Percentiles rank a stretch among this genome's conserved stretches.
phyloP scores from a whole-genome alignment of 140 eudicot species.

The Erigeron philadelphicus region DNA sequence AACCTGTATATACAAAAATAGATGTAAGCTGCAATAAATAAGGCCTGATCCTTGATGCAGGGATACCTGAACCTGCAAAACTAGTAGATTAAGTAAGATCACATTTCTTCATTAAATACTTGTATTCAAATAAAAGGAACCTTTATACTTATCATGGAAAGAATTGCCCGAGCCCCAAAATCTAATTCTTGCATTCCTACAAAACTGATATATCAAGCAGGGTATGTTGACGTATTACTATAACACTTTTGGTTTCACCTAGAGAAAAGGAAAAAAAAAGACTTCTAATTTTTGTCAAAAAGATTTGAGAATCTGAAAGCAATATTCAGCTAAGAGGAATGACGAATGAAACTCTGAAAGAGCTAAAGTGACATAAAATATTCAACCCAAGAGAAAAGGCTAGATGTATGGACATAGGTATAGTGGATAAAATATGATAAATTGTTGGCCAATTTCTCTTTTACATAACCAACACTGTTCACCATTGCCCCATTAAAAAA shows the following conservation, averaged over 20 bases:
- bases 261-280: not conserved
- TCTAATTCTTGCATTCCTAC: constrained; percentile 2
- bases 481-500: not conserved
- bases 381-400: not conserved
- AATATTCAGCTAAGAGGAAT: not conserved
- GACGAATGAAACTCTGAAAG: not conserved
- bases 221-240: not conserved
- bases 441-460: not conserved
- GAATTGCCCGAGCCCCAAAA: constrained; percentile 13
- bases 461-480: not conserved
- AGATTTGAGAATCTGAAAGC: not conserved
- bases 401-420: not conserved
- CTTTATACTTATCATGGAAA: constrained; percentile 6
- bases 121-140: constrained; percentile 13
- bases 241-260: not conserved
- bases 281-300: not conserved
- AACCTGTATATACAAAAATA: constrained; percentile 74
- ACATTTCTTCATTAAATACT: constrained; percentile 10
- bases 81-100: constrained; percentile 51
- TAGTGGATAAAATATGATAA: not conserved
- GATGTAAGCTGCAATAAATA: constrained; percentile 44
- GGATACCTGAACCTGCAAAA: constrained; percentile 81
- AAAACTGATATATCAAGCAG: not conserved
- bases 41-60: constrained; percentile 40
- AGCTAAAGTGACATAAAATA: not conserved